Conservation (phyloP, 2,329 filamentous ascomycete species). For the Aspergillus aculeatinus region DNA sequence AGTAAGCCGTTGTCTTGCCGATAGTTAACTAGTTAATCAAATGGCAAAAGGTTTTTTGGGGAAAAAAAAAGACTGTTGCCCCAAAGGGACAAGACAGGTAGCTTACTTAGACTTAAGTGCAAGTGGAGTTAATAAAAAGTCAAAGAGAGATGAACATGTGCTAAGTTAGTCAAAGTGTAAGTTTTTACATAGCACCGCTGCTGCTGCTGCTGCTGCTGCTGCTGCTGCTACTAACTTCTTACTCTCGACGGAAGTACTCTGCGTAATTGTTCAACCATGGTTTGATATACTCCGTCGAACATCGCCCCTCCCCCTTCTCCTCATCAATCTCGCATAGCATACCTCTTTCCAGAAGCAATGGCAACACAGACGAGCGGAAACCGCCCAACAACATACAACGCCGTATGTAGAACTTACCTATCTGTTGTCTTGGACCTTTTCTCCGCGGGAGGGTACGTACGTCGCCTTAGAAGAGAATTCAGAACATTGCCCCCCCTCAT, state of each 20-base stretch:
- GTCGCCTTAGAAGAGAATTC: neutral
- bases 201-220: neutral
- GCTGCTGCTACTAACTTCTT: no score
- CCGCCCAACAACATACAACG: no score
- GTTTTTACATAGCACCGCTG: neutral
- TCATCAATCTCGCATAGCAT: no score
- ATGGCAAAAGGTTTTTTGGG: no score
- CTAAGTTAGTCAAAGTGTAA: neutral
- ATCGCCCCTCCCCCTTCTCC: no score
- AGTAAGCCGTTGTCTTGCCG: no score
- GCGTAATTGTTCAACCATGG: no score
- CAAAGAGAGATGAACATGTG: neutral
- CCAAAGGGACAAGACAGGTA: neutral
- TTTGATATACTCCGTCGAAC: no score
- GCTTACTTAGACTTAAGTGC: neutral
- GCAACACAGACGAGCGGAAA: neutral
- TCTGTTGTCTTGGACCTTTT: neutral
- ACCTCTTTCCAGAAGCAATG: no score
- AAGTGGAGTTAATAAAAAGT: neutral
- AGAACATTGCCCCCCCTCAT: neutral
- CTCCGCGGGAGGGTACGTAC: neutral
- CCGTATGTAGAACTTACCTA: no score
- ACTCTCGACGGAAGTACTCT: no score
- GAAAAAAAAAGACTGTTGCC: neutral
- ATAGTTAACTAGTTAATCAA: no score